Evolutionary conservation across 2,329 filamentous ascomycete genomes (phyloP), one percentile per base, ranked within the genome.

Genomic region (Penicillium sp.): DNA sequence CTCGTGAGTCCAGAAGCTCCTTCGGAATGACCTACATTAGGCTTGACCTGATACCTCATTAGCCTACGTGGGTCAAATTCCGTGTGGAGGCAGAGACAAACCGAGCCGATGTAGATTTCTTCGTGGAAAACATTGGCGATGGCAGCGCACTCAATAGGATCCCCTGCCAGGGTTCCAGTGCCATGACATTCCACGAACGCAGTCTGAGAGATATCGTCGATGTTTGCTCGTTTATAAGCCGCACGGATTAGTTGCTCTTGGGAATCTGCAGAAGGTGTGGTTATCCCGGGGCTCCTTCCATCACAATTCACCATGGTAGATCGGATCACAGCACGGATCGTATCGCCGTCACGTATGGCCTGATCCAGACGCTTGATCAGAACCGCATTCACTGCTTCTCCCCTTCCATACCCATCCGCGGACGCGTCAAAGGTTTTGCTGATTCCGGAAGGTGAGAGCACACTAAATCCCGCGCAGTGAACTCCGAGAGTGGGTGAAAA

Each of bases 391-490:
- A 69, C 63, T 4, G 68, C 76, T 39, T 79, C 76, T 0, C 65
- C 74, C 7, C 76, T 68, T 37, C 70, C 76, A 51, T 77, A 79
- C 1, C 77, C 76, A 56, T 77, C 72, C 0, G 74, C 76, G 8
- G 57, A 44, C 4, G 65, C 64, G 41, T 75, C 72, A 43, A 74
- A 76, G 2, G 71, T 63, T 31, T 72, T 74, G 46, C 74, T 78
- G 4, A 64, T 57, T 0, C 76, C 75, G 3, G 63, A 68, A 0
- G 64, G 62, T 8, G 67, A 73, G 0, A 76, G 51, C 31, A 76
- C 55, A 14, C n/a, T 42, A 20, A 31, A 23, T 40, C 5, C 42
- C 37, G 1, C 6, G 26, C 53, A 40, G 61, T 42, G 3, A 14
- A 41, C 22, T 32, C 26, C 39, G 11, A 41, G 18, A 1, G 60